Percentiles rank a stretch among this genome's conserved stretches.
phyloP scores from a whole-genome alignment of 768 basidiomycete species.

The Tulasnella sp. region DNA sequence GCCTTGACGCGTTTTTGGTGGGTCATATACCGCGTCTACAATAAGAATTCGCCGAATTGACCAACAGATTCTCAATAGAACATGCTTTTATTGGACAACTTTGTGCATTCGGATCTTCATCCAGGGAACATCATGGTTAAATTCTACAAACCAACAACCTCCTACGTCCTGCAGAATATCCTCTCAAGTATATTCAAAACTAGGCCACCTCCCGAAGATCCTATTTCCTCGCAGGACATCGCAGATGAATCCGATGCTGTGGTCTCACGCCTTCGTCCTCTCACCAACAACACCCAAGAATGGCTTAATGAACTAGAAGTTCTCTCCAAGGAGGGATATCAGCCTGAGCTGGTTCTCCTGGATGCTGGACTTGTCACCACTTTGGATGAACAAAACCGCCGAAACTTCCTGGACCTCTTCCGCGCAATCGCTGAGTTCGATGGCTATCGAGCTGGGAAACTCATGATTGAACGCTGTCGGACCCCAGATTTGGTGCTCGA shows the following conservation, averaged over 20 bases:
- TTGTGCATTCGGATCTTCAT: constrained; percentile 84
- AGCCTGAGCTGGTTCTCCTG: constrained; percentile 90
- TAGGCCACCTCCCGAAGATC: constrained; percentile 25
- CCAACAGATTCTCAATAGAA: constrained; percentile 41
- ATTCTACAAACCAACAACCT: constrained; percentile 70
- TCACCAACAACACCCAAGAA: constrained; percentile 37
- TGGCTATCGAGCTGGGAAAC: constrained; percentile 84
- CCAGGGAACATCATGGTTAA: constrained; percentile 98
- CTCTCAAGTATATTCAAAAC: constrained; percentile 40
- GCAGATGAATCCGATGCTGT: constrained; percentile 31
- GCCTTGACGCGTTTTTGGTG: constrained; percentile 89
- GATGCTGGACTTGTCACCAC: constrained; percentile 92
- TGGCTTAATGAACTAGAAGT: constrained; percentile 60
- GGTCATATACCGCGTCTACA: constrained; percentile 23
- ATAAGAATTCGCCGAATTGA: background rate
- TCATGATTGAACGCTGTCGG: constrained; percentile 93
- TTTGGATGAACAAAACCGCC: constrained; percentile 65
- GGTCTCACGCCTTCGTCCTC: constrained; percentile 51
- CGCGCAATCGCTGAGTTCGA: constrained; percentile 93
- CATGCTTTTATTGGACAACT: constrained; percentile 96
- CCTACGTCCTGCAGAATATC: constrained; percentile 47
- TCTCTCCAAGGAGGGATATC: constrained; percentile 59
- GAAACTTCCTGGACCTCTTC: constrained; percentile 94
- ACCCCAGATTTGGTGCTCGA: constrained; percentile 83
- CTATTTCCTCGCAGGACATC: constrained; percentile 12